phyloP scores from a whole-genome alignment of 768 basidiomycete genomes.

The Suillus hirtellus region DNA sequence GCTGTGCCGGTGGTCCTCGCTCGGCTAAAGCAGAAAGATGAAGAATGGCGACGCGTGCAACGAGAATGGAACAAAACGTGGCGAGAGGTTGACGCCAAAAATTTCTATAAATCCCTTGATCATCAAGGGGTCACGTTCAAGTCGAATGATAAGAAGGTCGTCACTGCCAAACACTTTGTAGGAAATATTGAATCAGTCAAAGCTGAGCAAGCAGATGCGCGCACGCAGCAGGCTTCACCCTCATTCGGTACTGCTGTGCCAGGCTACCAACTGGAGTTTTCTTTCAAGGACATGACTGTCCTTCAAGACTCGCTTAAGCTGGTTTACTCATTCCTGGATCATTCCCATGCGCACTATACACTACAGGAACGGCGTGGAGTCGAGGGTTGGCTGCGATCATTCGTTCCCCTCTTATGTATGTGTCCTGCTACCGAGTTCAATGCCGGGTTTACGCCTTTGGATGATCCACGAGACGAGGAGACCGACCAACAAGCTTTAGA shows the following conservation, averaged over 20 bases:
- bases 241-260: slow-evolving; percentile 48
- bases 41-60: slow-evolving; percentile 94
- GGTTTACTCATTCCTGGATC: slow-evolving; percentile 89
- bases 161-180: slow-evolving; percentile 83
- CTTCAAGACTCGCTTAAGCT: slow-evolving; percentile 89
- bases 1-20: slow-evolving; percentile 89
- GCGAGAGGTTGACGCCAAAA: slow-evolving; percentile 95
- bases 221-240: slow-evolving; percentile 30
- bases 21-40: slow-evolving; percentile 90
- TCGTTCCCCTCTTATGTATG: slow-evolving; percentile 83
- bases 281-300: slow-evolving; percentile 74
- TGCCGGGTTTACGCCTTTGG: slow-evolving; percentile 57
- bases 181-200: slow-evolving; percentile 73
- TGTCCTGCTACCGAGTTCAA: slow-evolving; percentile 67
- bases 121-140: slow-evolving; percentile 96
- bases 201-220: slow-evolving; percentile 51
- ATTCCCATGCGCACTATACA: slow-evolving; percentile 74
- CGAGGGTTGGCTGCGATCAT: slow-evolving; percentile 81
- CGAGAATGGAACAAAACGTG: slow-evolving; percentile 96
- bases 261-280: slow-evolving; percentile 76
- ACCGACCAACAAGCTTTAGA: slow-evolving; percentile 28
- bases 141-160: slow-evolving; percentile 90
- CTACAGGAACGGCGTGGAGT: slow-evolving; percentile 76
- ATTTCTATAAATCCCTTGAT: slow-evolving; percentile 97
- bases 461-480: slow-evolving; percentile 43